Conservation (phyloP, 257 asterid species). For the Vinca minor region DNA sequence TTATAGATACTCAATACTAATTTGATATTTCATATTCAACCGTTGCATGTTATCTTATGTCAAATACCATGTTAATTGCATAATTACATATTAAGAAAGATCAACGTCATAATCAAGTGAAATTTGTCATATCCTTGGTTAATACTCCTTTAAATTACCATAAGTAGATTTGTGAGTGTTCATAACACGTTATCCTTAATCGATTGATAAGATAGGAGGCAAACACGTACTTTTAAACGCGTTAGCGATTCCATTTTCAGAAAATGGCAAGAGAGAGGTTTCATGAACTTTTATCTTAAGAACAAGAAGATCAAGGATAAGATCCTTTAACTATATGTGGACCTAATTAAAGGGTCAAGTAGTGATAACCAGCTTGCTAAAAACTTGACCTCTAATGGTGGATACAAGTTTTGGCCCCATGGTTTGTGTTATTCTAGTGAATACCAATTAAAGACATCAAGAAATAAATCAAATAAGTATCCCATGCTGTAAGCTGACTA, state of each 20-base stretch:
- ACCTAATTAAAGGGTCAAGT: conserved; percentile 5
- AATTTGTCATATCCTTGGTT: too few species aligned
- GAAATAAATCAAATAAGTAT: too few species aligned
- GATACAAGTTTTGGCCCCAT: conserved; percentile 16
- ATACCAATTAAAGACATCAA: conserved; percentile 14
- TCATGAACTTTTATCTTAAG: conserved; percentile 19
- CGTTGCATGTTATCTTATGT: too few species aligned
- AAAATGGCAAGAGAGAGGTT: conserved; percentile 14
- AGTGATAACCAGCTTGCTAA: background rate
- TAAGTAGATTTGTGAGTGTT: too few species aligned
- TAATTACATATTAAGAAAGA: background rate
- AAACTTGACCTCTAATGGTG: conserved; percentile 7
- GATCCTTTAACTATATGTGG: conserved; percentile 21
- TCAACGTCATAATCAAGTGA: background rate
- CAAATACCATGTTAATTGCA: background rate
- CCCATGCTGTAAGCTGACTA: conserved; percentile 13
- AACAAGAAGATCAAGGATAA: conserved; percentile 14
- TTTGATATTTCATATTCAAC: too few species aligned
- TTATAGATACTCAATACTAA: too few species aligned
- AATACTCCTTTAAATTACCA: too few species aligned
- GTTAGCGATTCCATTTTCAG: background rate
- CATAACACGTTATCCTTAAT: too few species aligned
- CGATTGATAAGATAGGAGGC: background rate
- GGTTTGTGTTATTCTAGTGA: conserved; percentile 5
- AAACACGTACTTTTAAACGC: background rate